phyloP scores from a whole-genome alignment of 1,139 yeast genomes.

The Candida freyschussii region DNA sequence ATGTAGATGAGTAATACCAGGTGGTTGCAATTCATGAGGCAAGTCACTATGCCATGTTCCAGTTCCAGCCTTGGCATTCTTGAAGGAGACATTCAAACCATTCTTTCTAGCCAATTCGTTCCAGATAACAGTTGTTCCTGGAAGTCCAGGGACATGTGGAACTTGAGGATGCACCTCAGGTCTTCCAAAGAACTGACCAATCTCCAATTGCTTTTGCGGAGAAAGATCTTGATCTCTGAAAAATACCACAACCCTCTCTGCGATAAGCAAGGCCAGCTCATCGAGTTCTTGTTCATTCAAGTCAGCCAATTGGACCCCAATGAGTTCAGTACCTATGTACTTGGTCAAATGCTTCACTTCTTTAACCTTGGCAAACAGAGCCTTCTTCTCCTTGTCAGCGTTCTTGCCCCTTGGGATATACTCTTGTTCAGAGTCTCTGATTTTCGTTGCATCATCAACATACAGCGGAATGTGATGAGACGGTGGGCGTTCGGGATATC shows the following conservation, averaged over 20 bases:
- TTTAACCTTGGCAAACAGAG: conserved; percentile 46
- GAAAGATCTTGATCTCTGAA: conserved; percentile 44
- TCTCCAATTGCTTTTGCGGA: conserved; percentile 39
- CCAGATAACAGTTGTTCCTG: conserved; percentile 51
- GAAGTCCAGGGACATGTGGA: conserved; percentile 30
- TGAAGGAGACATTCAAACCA: conserved; percentile 1
- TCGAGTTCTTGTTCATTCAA: conserved; percentile 48
- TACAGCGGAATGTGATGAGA: conserved; percentile 38
- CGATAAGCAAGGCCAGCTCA: conserved; percentile 46
- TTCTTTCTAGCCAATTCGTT: conserved; percentile 8
- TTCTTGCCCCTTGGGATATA: conserved; percentile 30
- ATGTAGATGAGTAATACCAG: conserved; percentile 41
- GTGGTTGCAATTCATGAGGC: conserved; percentile 42
- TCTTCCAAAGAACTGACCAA: conserved; percentile 35
- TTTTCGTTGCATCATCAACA: conserved; percentile 45
- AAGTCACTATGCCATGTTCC: conserved; percentile 36
- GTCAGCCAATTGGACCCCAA: conserved; percentile 47
- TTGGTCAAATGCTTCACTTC: conserved; percentile 44
- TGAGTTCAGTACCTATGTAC: conserved; percentile 52
- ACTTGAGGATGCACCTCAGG: conserved; percentile 41
- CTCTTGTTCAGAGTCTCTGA: conserved; percentile 36
- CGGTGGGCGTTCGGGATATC: conserved; percentile 40
- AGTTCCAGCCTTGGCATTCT: conserved; percentile 1
- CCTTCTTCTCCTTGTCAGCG: conserved; percentile 44
- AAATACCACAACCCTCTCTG: conserved; percentile 48